A percentile compares a stretch with the other conserved stretches of the same genome.
Evolutionary conservation across 1,139 yeast species (phyloP).

Genomic region (Hyphopichia fennica): DNA sequence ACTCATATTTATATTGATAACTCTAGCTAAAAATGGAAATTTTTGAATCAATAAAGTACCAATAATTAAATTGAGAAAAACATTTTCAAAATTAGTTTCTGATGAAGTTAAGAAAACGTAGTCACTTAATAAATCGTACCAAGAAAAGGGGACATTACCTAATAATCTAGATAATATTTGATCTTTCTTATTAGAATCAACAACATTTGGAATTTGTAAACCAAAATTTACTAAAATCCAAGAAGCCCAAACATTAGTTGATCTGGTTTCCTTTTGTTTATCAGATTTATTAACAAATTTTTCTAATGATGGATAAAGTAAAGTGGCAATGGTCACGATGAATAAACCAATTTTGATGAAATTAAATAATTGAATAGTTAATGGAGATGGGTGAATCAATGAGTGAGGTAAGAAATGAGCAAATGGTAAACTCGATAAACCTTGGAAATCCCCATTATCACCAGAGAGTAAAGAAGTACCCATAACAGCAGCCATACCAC

Average conservation of each 20-base stretch:
- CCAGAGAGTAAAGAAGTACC: slow-evolving; percentile 48
- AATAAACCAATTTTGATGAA: slow-evolving; percentile 26
- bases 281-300: neutral
- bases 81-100: slow-evolving; percentile 39
- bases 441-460: slow-evolving; percentile 38
- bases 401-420: slow-evolving; percentile 24
- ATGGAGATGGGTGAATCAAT: slow-evolving; percentile 24
- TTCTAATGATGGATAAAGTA: slow-evolving; percentile 3
- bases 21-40: slow-evolving; percentile 18
- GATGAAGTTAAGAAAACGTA: slow-evolving; percentile 31
- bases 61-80: slow-evolving; percentile 32
- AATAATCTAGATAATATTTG: slow-evolving; percentile 22
- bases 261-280: slow-evolving; percentile 3
- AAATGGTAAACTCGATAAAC: slow-evolving; percentile 39
- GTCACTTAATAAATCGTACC: slow-evolving; percentile 21
- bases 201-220: slow-evolving; percentile 25
- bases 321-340: slow-evolving; percentile 22
- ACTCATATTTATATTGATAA: slow-evolving; percentile 26
- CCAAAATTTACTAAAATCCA: slow-evolving; percentile 34
- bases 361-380: slow-evolving; percentile 26
- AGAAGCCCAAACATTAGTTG: slow-evolving; percentile 9
- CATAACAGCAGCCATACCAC: slow-evolving; percentile 58
- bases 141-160: slow-evolving; percentile 19
- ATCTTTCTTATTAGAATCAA: slow-evolving; percentile 17
- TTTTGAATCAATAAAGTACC: slow-evolving; percentile 26